Base-by-base conservation (phyloP, 1,139 yeast species). In the Hemisphaericaspora subhashii region DNA sequence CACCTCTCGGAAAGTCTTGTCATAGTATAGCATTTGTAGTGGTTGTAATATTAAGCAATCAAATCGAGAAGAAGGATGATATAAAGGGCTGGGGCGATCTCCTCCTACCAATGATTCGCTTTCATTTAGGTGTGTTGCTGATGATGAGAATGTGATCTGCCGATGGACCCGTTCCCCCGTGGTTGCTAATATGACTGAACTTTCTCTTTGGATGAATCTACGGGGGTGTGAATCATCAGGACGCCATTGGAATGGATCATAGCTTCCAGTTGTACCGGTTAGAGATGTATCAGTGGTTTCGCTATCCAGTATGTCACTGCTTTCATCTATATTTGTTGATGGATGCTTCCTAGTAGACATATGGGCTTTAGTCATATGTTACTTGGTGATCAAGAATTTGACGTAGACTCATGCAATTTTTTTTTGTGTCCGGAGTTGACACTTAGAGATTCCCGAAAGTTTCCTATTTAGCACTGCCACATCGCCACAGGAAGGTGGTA, bases 101-200 rank as follows among this genome's bases (percentile, higher is more conserved):
- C 26, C 22, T 20, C 27, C 27, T 4, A 42, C 20, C 18, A 42
- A 33, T 3, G 45, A 35, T 13, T 31, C 42, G 8, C 27, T 25
- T 23, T 39, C 48, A 8, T 31, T 20, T 5, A 14, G 14, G 15
- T 18, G 24, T 3, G 13, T 12, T 5, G 23, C 10, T 9, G 22
- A 26, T 20, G 13, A 34, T 9, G 44, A 27, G 24, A 46, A 35
- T 13, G 51, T 40, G 5, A 64, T 38, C 2, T 62, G 43, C 23
- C 74, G 55, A 33, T 60, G 68, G 2, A 70, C 73, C 38, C 70
- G 51, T 43, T 67, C 67, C 1, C 75, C 76, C 2, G 74, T 64
- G 6, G 50, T 48, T 8, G 76, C 70, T 22, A 70, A 42, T 21
- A 70, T 70, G 8, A 70, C 73, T n/a, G 73, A 66, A 33, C 63